Base-by-base conservation (phyloP, 768 basidiomycete species). In the Boletellus ananas region DNA sequence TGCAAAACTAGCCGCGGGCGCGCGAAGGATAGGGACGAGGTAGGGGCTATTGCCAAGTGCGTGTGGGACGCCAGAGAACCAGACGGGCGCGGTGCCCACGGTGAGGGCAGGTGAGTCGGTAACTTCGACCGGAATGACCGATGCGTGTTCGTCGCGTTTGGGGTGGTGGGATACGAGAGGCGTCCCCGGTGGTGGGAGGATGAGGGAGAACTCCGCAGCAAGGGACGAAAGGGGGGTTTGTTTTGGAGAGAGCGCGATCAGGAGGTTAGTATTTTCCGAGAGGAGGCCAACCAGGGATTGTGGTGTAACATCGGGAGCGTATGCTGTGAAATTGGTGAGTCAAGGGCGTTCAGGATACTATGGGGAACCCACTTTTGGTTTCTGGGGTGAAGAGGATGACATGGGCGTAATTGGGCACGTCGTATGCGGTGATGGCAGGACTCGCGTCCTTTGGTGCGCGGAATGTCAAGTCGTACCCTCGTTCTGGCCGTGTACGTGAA, bases 141-240 rank as follows among this genome's bases (percentile, higher is more conserved):
- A 79, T 1, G 79, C 69, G 0, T 81, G 74, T n/a, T 79, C 78
- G n/a, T 79, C 69, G 35, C 88, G 81, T 62, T 81, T 77, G 21
- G 84, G 84, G 74, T 93, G 90, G 68, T 95, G 90, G 4, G 94
- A 94, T 54, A 95, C 64, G 43, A 96, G 79, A 2, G 86, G 85
- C 0, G 85, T 86, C 2, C 85, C 85, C 2, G 92, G 87, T 6
- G 92, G 90, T 16, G 90, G 88, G 21, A 91, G 85, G 45, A 92
- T 80, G 49, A 98, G 77, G 34, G 88, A 89, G 75, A 98, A 98
- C 73, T 99, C 96, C 43, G 90, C 68, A 0, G 93, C 90, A 47
- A 95, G 79, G 12, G 87, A 80, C 12, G 82, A 76, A 10, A 94
- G 72, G 36, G 88, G 74, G 3, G 84, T 84, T 70, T 87, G 79